phyloP scores from a whole-genome alignment of 2,329 filamentous ascomycete genomes.

The Pestalotiopsis sp. region DNA sequence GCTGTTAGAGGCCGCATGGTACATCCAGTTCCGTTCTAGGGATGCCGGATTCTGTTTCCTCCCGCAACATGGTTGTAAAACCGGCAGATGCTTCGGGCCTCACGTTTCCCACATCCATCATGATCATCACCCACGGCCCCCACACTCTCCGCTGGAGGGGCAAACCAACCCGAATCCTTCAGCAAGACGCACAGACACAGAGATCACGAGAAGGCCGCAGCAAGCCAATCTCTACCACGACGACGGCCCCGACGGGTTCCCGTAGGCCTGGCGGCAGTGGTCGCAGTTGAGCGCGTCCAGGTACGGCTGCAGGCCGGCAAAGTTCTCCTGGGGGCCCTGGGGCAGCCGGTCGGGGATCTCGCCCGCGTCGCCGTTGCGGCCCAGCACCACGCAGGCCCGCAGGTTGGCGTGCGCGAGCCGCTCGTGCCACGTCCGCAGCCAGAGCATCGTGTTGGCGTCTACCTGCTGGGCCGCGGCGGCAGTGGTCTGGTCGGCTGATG shows the following conservation, averaged over 20 bases:
- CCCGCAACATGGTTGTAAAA: too few species aligned
- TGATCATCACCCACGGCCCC: too few species aligned
- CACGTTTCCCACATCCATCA: too few species aligned
- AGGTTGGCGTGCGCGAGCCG: constrained; percentile 8
- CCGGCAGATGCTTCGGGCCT: too few species aligned
- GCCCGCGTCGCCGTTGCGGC: constrained; percentile 7
- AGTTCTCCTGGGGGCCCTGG: neutral
- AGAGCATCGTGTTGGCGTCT: neutral
- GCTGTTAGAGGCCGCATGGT: too few species aligned
- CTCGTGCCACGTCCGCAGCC: constrained; percentile 1
- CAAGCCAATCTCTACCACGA: neutral
- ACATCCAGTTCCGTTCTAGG: too few species aligned
- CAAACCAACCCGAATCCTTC: neutral
- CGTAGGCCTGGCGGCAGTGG: neutral
- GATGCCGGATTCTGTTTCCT: too few species aligned
- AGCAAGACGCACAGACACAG: neutral
- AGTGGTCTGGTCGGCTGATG: neutral
- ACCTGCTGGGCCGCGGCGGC: neutral
- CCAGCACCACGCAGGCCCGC: neutral
- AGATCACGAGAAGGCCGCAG: too few species aligned
- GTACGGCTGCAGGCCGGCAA: constrained; percentile 8
- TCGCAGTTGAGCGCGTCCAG: constrained; percentile 6
- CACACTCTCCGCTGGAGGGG: too few species aligned
- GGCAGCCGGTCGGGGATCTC: constrained; percentile 3
- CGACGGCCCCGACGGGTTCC: constrained; percentile 1